phyloP scores from a whole-genome alignment of 345 rosid species.

The Ailanthus altissimus region DNA sequence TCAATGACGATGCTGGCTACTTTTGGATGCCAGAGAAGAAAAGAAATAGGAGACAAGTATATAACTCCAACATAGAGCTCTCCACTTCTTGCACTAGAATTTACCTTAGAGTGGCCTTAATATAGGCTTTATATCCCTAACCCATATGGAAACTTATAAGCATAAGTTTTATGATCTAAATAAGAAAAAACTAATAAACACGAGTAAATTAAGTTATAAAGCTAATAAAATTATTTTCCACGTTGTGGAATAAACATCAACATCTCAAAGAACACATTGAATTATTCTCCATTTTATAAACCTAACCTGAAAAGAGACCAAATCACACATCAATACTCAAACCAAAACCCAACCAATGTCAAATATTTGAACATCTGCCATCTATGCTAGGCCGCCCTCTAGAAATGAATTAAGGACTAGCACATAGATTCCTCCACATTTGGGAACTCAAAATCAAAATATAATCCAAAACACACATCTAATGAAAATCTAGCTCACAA shows the following conservation, averaged over 20 bases:
- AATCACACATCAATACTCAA: neutral
- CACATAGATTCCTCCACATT: neutral
- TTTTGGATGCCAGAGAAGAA: too few relatives aligned
- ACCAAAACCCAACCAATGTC: neutral
- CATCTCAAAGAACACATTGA: neutral
- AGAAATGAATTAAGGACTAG: neutral
- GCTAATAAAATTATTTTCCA: too few relatives aligned
- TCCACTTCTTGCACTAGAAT: too few relatives aligned
- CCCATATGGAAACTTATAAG: too few relatives aligned
- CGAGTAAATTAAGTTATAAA: too few relatives aligned
- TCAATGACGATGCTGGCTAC: too few relatives aligned
- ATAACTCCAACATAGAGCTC: too few relatives aligned
- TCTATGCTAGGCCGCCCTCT: neutral
- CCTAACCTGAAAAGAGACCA: neutral
- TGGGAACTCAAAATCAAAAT: neutral
- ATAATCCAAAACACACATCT: slow-evolving; percentile 2
- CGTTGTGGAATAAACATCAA: neutral
- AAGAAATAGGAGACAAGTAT: too few relatives aligned
- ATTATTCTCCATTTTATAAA: neutral
- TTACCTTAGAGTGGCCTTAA: too few relatives aligned
- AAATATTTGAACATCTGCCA: neutral
- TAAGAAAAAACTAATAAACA: too few relatives aligned
- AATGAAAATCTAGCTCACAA: neutral
- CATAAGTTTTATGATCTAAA: too few relatives aligned
- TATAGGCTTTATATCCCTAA: too few relatives aligned